Evolutionary conservation across 441 rosid genomes (phyloP), one percentile per base, ranked within the genome.

Genomic region (Aquilaria agallochum): DNA sequence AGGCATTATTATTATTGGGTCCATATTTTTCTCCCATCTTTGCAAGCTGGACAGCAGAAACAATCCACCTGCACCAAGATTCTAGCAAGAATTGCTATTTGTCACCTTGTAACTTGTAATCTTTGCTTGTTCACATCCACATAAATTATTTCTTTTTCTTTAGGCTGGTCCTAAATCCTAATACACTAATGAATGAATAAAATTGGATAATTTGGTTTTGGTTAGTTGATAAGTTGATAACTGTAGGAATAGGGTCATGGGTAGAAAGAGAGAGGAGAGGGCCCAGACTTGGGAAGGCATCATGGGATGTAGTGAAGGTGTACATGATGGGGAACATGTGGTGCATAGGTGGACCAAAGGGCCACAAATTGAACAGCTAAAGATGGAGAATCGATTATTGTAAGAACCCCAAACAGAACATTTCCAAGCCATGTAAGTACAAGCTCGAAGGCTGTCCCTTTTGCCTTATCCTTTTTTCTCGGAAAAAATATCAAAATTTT

Each of bases 271-370:
- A 27, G 20, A 32, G 20, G 40, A 31, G 30, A 14, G 64, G 40
- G 14, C 47, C 53, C 31, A 36, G 42, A 36, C 42, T 4, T 55
- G 32, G 49, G 67, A 32, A 64, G 60, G 54, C 66, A 63, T 63
- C 50, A 63, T 63, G 55, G 45, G 67, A 44, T 63, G 58, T 46
- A 31, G 3, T 20, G 55, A 56, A 56, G 50, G 27, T 48, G 42
- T 36, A 36, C 7, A 49, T 64, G 56, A 64, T 64, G 68, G 68
- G 54, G 20, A 64, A 56, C 61, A 64, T 64, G 68, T 64, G 61
- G 30, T 42, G 46, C 49, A 49, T 64, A 4, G 42, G 48, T 56
- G 61, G 68, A 14, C 54, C 56, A 49, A 12, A 5, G 27, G 54
- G 31, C 9, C n/a, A 56, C 1, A 27, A 9, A 5, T 14, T 42